Evolutionary conservation across 179 eudicot species (phyloP), one percentile per base, ranked within the genome.

Genomic region (Camellia oleifera): DNA sequence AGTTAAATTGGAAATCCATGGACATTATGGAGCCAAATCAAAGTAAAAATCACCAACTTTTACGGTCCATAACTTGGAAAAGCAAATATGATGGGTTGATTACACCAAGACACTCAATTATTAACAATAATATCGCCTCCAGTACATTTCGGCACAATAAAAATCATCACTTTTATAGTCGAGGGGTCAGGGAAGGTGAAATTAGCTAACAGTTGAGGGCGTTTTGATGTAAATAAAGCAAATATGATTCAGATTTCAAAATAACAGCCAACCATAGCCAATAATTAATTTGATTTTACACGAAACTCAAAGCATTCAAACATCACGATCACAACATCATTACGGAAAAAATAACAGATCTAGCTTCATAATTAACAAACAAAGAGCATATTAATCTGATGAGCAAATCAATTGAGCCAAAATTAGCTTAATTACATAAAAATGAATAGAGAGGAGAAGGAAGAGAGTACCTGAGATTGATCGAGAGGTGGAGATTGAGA

Each of bases 391-490:
- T 75, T 15, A 15, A 61, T 42, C 60, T 18, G 23, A 3, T 48
- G 61, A 20, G 62, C n/a, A 50, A 18, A 50, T 40, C 61, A 66
- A 67, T 65, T 26, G 0, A 61, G 32, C 42, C 54, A 18, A 63
- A 26, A 63, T 32, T 0, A 78, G 20, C 52, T 44, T 79, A 67
- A 74, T 4, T 42, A n/a, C 44, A 72, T 0, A 45, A 45, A 61
- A 26, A 40, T 74, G 56, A 42, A 58, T 10, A 17, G 72, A 57
- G 61, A 52, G 53, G 56, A 15, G 26, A 45, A 45, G 70, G 53
- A n/a, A 75, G 20, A 26, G 79, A 58, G n/a, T 20, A 84, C 92
- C 88, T 80, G 81, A 80, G 86, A 83, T 70, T 76, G 84, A 45
- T 86, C 87, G 15, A 44, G 82, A 0, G 82, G 63, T 32, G 76